phyloP scores from a whole-genome alignment of 768 basidiomycete species.

The Tylopilus felleus region DNA sequence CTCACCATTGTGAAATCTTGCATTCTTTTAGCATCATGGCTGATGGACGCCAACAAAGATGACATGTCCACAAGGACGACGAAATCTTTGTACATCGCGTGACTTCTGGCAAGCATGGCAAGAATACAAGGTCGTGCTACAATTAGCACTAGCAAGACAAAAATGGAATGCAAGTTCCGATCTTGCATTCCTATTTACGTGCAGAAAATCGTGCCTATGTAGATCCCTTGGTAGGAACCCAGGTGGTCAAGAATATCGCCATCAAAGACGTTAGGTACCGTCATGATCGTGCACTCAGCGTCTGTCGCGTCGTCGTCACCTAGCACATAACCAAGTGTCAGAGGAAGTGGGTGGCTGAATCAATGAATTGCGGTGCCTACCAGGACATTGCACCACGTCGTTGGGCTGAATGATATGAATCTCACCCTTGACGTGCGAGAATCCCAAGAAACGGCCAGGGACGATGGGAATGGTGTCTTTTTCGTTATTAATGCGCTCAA shows the following conservation, averaged over 20 bases:
- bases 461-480: slow-evolving; percentile 55
- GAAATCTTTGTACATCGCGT: neutral
- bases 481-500: slow-evolving; percentile 29
- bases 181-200: slow-evolving; percentile 17
- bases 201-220: slow-evolving; percentile 47
- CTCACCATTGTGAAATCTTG: neutral
- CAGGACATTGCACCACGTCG: slow-evolving; percentile 41
- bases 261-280: slow-evolving; percentile 51
- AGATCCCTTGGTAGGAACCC: slow-evolving; percentile 55
- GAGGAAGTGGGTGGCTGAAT: neutral
- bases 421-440: slow-evolving; percentile 38
- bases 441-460: slow-evolving; percentile 49
- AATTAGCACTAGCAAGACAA: neutral
- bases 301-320: slow-evolving; percentile 56
- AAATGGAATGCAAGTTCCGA: neutral
- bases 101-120: neutral
- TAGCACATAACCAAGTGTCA: slow-evolving; percentile 8
- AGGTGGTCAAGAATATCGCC: slow-evolving; percentile 54
- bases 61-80: neutral
- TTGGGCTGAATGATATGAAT: slow-evolving; percentile 39
- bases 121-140: neutral
- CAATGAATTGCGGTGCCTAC: slow-evolving; percentile 16
- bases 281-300: slow-evolving; percentile 48
- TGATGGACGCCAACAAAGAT: neutral
- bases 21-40: neutral